Conservation (phyloP, 139 green algal species). For the Chlamydomonas sphaeroides region DNA sequence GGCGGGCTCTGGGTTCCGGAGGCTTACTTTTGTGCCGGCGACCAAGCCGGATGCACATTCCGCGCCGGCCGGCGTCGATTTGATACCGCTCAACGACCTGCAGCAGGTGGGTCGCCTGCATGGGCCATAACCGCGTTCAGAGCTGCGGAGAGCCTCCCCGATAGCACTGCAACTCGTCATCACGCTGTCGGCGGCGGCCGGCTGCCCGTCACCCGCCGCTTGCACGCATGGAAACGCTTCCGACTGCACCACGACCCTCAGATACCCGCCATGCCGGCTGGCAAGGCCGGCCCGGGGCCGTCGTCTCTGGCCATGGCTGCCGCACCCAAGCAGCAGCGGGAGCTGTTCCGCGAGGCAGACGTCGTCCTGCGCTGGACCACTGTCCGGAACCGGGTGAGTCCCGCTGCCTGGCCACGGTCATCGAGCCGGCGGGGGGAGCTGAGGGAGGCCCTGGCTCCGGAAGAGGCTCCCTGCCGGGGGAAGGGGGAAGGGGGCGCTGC, state of each 20-base stretch:
- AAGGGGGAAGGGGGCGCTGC: too few relatives aligned
- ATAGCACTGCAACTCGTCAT: too few relatives aligned
- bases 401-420: too few relatives aligned
- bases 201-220: too few relatives aligned
- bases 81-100: constrained; percentile 66
- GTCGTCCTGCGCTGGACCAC: constrained; percentile 9
- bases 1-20: constrained; percentile 31
- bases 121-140: too few relatives aligned
- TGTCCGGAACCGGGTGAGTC: constrained; percentile 56
- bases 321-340: constrained; percentile 8
- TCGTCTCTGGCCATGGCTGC: not conserved
- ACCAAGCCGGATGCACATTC: constrained; percentile 57
- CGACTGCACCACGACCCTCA: too few relatives aligned
- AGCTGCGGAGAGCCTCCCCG: too few relatives aligned
- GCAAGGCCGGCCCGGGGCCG: not conserved
- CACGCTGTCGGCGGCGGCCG: too few relatives aligned
- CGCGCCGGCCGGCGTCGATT: constrained; percentile 47
- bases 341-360: constrained; percentile 30
- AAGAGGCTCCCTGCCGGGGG: too few relatives aligned
- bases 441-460: too few relatives aligned
- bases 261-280: constrained; percentile 40
- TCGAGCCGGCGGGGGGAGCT: too few relatives aligned
- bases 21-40: constrained; percentile 76
- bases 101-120: constrained; percentile 32
- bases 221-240: too few relatives aligned